These are phyloP conservation scores for Sporothrix brunneoviolacea DNA, from an alignment of 2,329 filamentous ascomycete species.

Conservation along the genomic window DNA sequence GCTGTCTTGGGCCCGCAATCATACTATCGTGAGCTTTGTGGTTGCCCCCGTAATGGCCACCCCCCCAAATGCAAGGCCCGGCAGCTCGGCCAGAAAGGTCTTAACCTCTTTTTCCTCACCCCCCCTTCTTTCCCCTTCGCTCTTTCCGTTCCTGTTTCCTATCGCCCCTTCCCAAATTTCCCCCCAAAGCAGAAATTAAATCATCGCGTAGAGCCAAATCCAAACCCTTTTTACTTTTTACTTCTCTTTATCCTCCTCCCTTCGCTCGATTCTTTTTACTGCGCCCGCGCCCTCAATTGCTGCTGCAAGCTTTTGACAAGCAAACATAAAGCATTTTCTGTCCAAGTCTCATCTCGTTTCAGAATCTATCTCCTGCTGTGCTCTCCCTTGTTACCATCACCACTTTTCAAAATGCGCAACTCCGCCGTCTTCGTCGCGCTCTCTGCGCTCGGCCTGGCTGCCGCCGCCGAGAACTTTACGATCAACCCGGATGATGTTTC, in stretches of 20 bases:
- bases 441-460: constrained; percentile 35
- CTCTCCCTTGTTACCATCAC: not conserved
- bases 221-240: not conserved
- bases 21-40: constrained; percentile 9
- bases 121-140: constrained; percentile 5
- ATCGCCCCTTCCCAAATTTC: constrained; percentile 13
- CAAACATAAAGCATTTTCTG: not conserved
- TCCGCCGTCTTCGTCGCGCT: constrained; percentile 35
- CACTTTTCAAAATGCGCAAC: constrained; percentile 34
- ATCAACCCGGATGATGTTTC: constrained; percentile 35
- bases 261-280: no score
- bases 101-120: constrained; percentile 6
- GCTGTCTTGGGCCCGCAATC: not conserved
- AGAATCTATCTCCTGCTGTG: not conserved
- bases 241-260: not conserved
- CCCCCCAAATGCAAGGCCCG: not conserved
- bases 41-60: constrained; percentile 14
- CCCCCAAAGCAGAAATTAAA: constrained; percentile 2
- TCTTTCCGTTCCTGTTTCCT: not conserved
- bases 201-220: no score
- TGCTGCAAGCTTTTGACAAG: constrained; percentile 8
- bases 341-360: not conserved
- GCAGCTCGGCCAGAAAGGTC: constrained; percentile 10
- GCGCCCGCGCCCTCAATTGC: not conserved
- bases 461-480: constrained; percentile 36